A percentile compares a stretch with the other conserved stretches of the same genome.
Evolutionary conservation across 2,329 filamentous ascomycete genomes (phyloP).

Genomic region (Setomelanomma holmii): DNA sequence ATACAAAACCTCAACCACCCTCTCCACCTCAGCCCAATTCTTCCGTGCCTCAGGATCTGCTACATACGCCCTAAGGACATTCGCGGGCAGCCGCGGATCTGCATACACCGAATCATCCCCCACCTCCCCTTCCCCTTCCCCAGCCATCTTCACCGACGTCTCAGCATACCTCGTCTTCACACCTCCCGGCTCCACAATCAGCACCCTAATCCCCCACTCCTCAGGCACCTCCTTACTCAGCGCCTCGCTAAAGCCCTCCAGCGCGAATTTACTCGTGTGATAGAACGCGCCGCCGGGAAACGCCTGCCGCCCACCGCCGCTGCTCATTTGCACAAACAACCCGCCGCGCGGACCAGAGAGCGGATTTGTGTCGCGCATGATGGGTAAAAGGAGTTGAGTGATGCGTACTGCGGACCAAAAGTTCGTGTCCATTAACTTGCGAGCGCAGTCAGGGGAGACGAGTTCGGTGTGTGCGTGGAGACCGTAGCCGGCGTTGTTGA

Average conservation of each 20-base stretch:
- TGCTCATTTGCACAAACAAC: slow-evolving; percentile 24
- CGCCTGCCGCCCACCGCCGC: slow-evolving; percentile 24
- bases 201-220: slow-evolving; percentile 47
- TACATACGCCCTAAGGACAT: slow-evolving; percentile 37
- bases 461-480: slow-evolving; percentile 43
- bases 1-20: slow-evolving; percentile 49
- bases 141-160: slow-evolving; percentile 34
- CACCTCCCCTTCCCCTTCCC: background rate
- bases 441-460: slow-evolving; percentile 43
- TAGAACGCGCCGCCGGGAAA: slow-evolving; percentile 33
- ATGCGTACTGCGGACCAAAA: slow-evolving; percentile 55
- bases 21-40: slow-evolving; percentile 36
- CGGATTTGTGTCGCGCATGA: slow-evolving; percentile 43
- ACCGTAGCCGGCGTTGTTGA: slow-evolving; percentile 55
- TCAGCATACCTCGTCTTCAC: slow-evolving; percentile 48
- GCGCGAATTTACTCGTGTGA: slow-evolving; percentile 33
- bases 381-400: slow-evolving; percentile 47
- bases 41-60: slow-evolving; percentile 20
- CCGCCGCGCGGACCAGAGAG: slow-evolving; percentile 30
- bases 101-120: slow-evolving; percentile 22
- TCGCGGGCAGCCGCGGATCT: slow-evolving; percentile 27
- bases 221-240: slow-evolving; percentile 53
- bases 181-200: slow-evolving; percentile 53
- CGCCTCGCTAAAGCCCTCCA: slow-evolving; percentile 56
- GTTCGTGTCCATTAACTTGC: slow-evolving; percentile 52